Evolutionary conservation across 83 land plant genomes (phyloP), one percentile per base, ranked within the genome.

Genomic region (Diphasiastrum complanatum): DNA sequence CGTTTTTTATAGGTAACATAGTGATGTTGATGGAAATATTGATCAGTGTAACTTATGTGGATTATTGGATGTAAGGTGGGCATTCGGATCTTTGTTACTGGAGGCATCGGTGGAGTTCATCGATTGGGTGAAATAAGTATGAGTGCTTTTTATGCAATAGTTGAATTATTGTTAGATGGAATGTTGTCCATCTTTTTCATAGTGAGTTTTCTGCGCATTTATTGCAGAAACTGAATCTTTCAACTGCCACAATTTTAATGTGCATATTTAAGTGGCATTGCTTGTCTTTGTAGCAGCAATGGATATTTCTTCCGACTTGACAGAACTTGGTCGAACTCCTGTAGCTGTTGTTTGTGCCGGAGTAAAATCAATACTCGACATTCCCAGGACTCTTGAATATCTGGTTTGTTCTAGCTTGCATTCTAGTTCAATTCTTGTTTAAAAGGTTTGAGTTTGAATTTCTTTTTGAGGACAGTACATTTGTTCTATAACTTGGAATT

Each of bases 51-150:
- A n/a, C n/a, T n/a, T n/a, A n/a, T n/a, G n/a, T n/a, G n/a, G n/a
- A n/a, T n/a, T n/a, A n/a, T n/a, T 47, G 3, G 2, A 28, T 30
- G 3, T 18, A 32, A 92, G 98, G 95, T 72, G 54, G 98, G 96
- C 28, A 93, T 93, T 47, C 77, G 63, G 26, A 66, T 92, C 0
- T 92, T 92, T 74, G 96, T 85, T 25, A 92, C 96, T 71, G 98
- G 98, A 32, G 98, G 98, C 10, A 85, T 85, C 74, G 95, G 98
- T 55, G 98, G 98, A 45, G 98, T 87, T 5, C 98, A 93, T 68
- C 79, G 91, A 55, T 77, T 79, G 64, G 98, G 91, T 31, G 96
- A 92, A 52, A 60, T 65, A 40, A 81, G 97, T 92, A 80, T 73
- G 92, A n/a, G n/a, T n/a, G n/a, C n/a, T n/a, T n/a, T n/a, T n/a